Evolutionary conservation across 2,329 filamentous ascomycete genomes (phyloP).

Genomic region (Colletotrichum nymphaeae): DNA sequence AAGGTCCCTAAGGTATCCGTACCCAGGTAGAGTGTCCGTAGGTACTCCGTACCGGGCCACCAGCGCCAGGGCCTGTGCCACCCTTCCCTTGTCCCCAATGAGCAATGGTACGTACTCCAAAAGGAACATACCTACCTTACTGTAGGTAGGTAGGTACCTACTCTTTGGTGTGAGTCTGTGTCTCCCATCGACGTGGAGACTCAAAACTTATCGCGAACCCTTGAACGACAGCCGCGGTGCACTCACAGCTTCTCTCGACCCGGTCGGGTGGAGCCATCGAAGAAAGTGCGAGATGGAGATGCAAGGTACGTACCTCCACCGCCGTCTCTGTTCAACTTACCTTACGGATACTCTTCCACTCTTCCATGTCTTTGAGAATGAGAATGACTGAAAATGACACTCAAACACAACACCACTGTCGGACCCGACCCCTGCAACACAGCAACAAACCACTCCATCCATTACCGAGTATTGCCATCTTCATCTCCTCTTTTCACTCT

Average conservation of each 20-base stretch:
- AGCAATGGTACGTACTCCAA: background rate
- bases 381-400: background rate
- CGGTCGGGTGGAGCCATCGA: background rate
- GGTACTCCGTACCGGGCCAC: too few species aligned
- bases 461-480: background rate
- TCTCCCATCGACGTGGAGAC: background rate
- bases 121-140: background rate
- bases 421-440: constrained; percentile 7
- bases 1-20: too few species aligned
- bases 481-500: background rate
- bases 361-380: background rate
- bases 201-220: background rate
- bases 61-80: background rate
- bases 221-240: background rate
- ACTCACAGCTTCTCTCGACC: background rate
- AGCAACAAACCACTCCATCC: background rate
- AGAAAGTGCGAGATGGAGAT: background rate
- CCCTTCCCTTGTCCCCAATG: background rate
- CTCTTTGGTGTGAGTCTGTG: background rate
- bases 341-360: too few species aligned
- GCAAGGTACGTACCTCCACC: constrained; percentile 27
- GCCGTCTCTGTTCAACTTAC: background rate
- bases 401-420: background rate
- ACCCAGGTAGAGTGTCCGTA: too few species aligned
- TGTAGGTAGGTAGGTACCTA: background rate